Percentiles rank a stretch among this genome's conserved stretches.
Conservation (phyloP, 129 eudicot genomes). For the Sambucus nigra region DNA sequence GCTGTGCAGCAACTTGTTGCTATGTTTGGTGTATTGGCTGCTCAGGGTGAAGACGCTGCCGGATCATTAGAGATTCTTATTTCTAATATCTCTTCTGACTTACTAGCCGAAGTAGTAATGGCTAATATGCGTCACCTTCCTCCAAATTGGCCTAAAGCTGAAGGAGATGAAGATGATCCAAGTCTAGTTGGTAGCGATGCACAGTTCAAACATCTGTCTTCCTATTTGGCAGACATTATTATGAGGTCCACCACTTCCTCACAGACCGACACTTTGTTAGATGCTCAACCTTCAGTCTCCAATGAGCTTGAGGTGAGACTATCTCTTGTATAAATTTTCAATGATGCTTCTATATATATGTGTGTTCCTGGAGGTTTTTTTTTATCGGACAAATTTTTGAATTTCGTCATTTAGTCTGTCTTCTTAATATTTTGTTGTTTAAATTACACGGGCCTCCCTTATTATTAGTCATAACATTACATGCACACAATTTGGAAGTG, state of each 20-base stretch:
- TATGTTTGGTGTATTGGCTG: slow-evolving; percentile 86
- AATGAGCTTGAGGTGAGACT: slow-evolving; percentile 31
- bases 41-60: slow-evolving; percentile 95
- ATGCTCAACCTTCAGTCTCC: slow-evolving; percentile 20
- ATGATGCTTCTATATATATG: not conserved
- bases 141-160: slow-evolving; percentile 39
- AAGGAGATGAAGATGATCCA: slow-evolving; percentile 38
- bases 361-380: not conserved
- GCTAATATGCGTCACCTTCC: slow-evolving; percentile 87
- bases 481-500: no score
- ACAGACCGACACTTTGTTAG: slow-evolving; percentile 21
- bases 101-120: slow-evolving; percentile 91
- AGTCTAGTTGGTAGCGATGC: slow-evolving; percentile 20
- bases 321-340: not conserved
- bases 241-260: slow-evolving; percentile 26
- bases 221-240: slow-evolving; percentile 47
- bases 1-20: slow-evolving; percentile 83
- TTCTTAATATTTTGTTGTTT: no score
- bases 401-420: no score
- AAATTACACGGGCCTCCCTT: no score
- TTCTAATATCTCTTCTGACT: slow-evolving; percentile 81
- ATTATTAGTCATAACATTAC: no score
- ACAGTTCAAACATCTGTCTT: slow-evolving; percentile 43
- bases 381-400: no score
- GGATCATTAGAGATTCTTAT: slow-evolving; percentile 81